Evolutionary conservation across 108 stramenopile species (phyloP), one percentile per base, ranked within the genome.

Genomic region (Skeletonema costatum): DNA sequence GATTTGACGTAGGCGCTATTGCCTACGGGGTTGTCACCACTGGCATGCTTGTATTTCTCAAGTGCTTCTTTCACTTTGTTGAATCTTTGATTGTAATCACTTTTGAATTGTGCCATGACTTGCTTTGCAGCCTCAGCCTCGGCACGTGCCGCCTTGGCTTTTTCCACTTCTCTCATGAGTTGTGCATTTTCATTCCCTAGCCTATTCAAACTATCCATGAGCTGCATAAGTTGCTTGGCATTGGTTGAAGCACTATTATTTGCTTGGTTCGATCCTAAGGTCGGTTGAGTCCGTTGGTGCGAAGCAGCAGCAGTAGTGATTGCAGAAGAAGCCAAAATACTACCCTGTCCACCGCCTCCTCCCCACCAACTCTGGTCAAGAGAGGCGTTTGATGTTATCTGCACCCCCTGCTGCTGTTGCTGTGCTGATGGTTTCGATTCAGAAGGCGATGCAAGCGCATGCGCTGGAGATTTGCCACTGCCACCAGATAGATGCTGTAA

Each of bases 331-430:
- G 84, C 74, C 30, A 91, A 53, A 35, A 80, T 75, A 31, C 80
- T 81, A 32, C 80, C 80, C 53, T 74, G 70, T 11, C 53, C 53
- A 50, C 74, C 79, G 7, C 87, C 73, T 68, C 87, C 87, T 60
- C 94, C 94, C 91, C 90, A 95, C 94, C 94, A 95, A 70, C 92
- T 95, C 30, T 86, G 83, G 70, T 92, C 92, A 59, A 96, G 82
- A 21, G 88, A 88, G 64, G 66, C 16, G 31, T 78, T 66, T 29
- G 53, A 25, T 21, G 60, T 64, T 36, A 67, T 63, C 35, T 76
- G 32, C 16, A 32, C 59, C 5, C 33, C 64, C 72, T 66, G 39
- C n/a, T 70, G 75, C 56, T 64, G 80, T 46, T 71, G 85, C 6
- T 66, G 50, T 42, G 74, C 19, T 48, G 84, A 69, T 5, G 56